These are phyloP conservation scores for Cunninghamia lanceolata DNA, from an alignment of 75 land plant genomes.

Conservation along the genomic window DNA sequence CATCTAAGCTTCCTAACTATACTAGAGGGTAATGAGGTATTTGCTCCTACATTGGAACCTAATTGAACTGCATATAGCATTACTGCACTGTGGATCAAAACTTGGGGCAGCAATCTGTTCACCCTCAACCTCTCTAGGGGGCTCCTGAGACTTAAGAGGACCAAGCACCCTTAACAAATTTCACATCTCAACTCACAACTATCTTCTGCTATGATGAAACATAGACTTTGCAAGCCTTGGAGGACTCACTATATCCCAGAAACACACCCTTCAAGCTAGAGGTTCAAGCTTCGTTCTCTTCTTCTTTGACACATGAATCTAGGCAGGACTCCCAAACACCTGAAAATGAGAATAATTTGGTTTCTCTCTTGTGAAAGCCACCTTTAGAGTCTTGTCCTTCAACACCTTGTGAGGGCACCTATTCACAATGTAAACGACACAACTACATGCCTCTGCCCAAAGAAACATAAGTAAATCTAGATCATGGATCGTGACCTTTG, in stretches of 20 bases:
- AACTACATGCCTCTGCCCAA: neutral
- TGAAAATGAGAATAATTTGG: neutral
- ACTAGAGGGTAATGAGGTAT: neutral
- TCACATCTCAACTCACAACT: neutral
- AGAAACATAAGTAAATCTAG: neutral
- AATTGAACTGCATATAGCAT: neutral
- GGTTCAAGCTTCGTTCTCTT: neutral
- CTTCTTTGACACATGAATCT: neutral
- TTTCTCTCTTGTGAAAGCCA: neutral
- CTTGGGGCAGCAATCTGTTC: neutral
- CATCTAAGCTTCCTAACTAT: neutral
- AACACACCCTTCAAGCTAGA: neutral
- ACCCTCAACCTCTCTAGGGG: neutral
- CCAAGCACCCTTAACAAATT: neutral
- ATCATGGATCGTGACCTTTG: neutral
- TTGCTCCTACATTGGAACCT: neutral
- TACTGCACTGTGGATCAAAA: neutral
- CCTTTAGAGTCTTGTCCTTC: neutral
- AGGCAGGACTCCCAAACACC: neutral
- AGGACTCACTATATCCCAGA: neutral
- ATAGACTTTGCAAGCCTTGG: slow-evolving; percentile 1
- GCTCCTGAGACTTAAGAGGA: neutral
- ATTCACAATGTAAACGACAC: neutral
- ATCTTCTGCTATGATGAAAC: neutral
- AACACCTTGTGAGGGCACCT: neutral